Evolutionary conservation across 2,329 filamentous ascomycete species (phyloP).

Genomic region (Clarireedia paspali): DNA sequence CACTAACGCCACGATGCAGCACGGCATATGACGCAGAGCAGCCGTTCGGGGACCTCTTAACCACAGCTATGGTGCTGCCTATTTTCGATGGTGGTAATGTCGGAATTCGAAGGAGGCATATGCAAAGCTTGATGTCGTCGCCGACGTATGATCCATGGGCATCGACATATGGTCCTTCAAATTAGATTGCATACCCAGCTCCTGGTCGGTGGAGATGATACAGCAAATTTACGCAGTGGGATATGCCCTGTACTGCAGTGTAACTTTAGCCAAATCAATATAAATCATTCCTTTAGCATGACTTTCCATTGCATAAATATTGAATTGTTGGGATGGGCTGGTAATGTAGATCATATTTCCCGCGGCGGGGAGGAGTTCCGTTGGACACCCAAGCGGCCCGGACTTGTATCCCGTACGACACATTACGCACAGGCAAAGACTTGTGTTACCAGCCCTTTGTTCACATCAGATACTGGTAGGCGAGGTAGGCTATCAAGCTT

Average conservation of each 20-base stretch:
- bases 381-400: no score
- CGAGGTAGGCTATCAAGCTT: no score
- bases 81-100: slow-evolving; percentile 49
- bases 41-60: slow-evolving; percentile 37
- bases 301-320: no score
- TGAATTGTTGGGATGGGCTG: no score
- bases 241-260: background rate
- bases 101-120: slow-evolving; percentile 40
- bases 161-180: slow-evolving; percentile 24
- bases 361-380: no score
- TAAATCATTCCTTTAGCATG: no score
- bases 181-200: background rate
- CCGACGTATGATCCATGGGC: slow-evolving; percentile 41
- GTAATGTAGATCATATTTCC: no score
- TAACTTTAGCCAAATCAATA: background rate
- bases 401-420: no score
- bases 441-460: no score
- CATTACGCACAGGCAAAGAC: no score
- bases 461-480: no score
- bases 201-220: background rate
- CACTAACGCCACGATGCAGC: slow-evolving; percentile 7
- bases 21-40: slow-evolving; percentile 5
- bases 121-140: slow-evolving; percentile 38
- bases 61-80: slow-evolving; percentile 39
- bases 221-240: background rate